These are phyloP conservation scores for Apodospora peruviana DNA, from an alignment of 495 filamentous ascomycete species.

Conservation along the genomic window DNA sequence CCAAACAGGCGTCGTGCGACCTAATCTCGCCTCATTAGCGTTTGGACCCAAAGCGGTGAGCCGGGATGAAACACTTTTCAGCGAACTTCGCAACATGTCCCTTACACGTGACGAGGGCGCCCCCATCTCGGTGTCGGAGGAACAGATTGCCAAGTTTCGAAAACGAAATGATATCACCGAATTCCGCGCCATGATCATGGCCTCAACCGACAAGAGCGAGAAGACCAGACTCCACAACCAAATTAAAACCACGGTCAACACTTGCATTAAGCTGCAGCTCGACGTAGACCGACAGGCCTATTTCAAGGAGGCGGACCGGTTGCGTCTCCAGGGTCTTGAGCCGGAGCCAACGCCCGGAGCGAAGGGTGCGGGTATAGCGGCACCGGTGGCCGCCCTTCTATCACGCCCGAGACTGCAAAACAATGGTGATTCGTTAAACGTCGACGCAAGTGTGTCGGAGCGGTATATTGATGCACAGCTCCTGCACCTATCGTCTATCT, in stretches of 20 bases:
- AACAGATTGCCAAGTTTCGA: conserved; percentile 6
- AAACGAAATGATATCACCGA: conserved; percentile 9
- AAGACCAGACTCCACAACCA: conserved; percentile 8
- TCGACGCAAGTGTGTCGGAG: conserved; percentile 5
- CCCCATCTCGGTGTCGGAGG: conserved; percentile 8
- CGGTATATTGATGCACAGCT: conserved; percentile 5
- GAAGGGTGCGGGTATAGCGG: conserved; percentile 5
- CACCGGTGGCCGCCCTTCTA: conserved; percentile 5
- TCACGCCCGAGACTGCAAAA: not conserved
- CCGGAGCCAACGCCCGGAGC: conserved; percentile 3
- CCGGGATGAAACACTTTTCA: conserved; percentile 6
- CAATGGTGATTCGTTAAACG: not conserved
- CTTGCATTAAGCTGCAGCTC: conserved; percentile 9
- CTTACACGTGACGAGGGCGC: conserved; percentile 8
- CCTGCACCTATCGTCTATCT: conserved; percentile 5
- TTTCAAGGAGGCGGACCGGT: conserved; percentile 10
- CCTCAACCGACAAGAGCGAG: conserved; percentile 4
- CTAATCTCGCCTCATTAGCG: not conserved
- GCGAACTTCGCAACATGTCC: conserved; percentile 9
- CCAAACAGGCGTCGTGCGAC: conserved; percentile 5
- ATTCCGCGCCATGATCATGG: conserved; percentile 3
- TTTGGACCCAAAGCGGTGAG: not conserved
- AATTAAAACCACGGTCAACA: conserved; percentile 3
- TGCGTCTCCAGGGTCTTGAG: conserved; percentile 10
- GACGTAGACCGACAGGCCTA: conserved; percentile 8